phyloP scores from a whole-genome alignment of 2,329 filamentous ascomycete species.

The Monosporascus sp. region DNA sequence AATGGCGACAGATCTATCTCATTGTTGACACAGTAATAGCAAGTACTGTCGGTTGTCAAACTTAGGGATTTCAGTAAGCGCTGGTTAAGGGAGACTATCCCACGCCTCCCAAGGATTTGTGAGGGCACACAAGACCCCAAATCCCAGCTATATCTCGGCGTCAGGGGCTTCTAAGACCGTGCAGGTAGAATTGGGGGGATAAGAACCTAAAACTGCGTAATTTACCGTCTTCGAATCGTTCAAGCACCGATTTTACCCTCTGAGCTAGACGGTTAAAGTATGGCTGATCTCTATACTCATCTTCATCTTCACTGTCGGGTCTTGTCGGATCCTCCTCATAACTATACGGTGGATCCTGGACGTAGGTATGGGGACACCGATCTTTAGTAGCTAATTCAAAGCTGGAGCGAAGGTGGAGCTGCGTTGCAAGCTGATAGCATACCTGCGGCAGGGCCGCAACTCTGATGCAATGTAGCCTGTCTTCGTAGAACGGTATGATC shows the following conservation, averaged over 20 bases:
- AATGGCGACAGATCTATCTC: not conserved
- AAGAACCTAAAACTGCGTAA: not conserved
- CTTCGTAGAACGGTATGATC: not conserved
- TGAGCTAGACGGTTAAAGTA: not conserved
- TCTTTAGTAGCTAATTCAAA: not conserved
- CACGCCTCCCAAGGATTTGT: not conserved
- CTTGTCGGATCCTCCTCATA: not conserved
- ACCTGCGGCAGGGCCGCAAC: not conserved
- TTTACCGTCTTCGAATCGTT: not conserved
- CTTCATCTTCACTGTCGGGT: not conserved
- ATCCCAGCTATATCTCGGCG: not conserved
- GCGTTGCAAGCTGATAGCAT: not conserved
- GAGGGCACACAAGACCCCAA: not conserved
- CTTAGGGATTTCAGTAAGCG: not conserved
- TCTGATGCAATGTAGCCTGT: not conserved
- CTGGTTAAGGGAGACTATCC: not conserved
- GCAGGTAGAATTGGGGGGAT: not conserved
- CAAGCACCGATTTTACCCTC: not conserved
- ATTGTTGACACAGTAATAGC: not conserved
- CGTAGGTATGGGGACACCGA: not conserved
- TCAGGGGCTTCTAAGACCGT: not conserved
- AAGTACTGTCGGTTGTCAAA: not conserved
- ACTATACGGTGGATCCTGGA: not conserved
- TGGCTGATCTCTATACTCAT: not conserved
- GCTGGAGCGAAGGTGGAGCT: not conserved